Base-by-base conservation (phyloP, 2,329 filamentous ascomycete species). In the Colletotrichum sansevieriae region DNA sequence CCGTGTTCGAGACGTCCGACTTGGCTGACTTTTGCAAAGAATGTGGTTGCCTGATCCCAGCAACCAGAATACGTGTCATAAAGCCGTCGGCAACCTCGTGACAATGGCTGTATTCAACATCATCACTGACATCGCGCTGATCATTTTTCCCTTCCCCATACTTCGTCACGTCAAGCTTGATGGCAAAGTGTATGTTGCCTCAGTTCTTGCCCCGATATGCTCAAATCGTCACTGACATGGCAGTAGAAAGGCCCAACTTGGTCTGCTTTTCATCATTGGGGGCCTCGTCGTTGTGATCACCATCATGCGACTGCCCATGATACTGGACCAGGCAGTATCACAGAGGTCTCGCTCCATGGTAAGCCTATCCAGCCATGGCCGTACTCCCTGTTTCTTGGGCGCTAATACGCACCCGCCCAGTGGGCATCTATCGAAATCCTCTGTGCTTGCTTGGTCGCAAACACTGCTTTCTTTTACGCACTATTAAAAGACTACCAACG, bases 351-450 rank as follows among this genome's bases (percentile, higher is more conserved):
- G 76, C 35, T 77, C 76, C 44, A 59, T 76, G 73, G 75, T 76
- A 62, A 11, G 12, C 22, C 11, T 37, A 11, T 20, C 5, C 18
- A 47, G 6, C 18, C 18, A 15, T 7, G 29, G 1, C 59, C 3
- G 8, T 12, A 12, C 3, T 3, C 8, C 8, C 29, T 9, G 29
- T 29, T 29, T 29, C 8, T 25, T 29, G 9, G 13, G 6, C 15
- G 8, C 33, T 12, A 51, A 18, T 39, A 8, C 54, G 20, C 65
- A 20, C 20, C 13, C 39, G n/a, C 20, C 13, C 35, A 77, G 76
- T 77, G 76, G 76, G 76, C 76, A 33, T 75, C 76, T 3, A 73
- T 78, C 46, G 76, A 77, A 68, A 77, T 77, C n/a, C 70, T 77
- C 1, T 77, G 76, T 70, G 75, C 74, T 2, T 78, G 76, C 44